Percentiles rank a stretch among this genome's conserved stretches.
Evolutionary conservation across 2,329 filamentous ascomycete species (phyloP).

Genomic region (Coniochaeta sp.): DNA sequence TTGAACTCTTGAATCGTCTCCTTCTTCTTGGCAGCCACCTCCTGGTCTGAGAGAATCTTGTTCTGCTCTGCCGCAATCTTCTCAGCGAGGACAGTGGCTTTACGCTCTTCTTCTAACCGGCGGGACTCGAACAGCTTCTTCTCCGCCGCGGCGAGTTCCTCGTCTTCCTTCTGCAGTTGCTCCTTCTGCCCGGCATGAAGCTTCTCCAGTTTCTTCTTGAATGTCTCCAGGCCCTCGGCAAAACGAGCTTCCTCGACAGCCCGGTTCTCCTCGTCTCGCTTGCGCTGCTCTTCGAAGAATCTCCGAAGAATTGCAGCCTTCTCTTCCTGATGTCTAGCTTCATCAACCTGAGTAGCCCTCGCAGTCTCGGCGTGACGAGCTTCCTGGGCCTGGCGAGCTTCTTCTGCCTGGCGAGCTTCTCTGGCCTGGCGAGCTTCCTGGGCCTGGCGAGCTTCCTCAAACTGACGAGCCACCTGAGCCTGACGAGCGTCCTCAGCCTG

Average conservation of each 20-base stretch:
- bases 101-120: no score
- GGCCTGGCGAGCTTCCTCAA: not conserved
- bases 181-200: not conserved
- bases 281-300: not conserved
- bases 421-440: not conserved
- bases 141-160: not conserved
- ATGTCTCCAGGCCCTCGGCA: not conserved
- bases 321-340: not conserved
- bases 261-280: not conserved
- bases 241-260: not conserved
- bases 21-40: not conserved
- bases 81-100: no score
- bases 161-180: not conserved
- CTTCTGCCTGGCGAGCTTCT: not conserved
- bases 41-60: not conserved
- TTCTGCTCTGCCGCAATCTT: not conserved
- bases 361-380: not conserved
- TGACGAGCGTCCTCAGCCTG: not conserved
- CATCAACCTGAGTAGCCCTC: not conserved
- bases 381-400: not conserved
- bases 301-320: not conserved
- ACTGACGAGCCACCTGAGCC: not conserved
- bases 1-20: not conserved
- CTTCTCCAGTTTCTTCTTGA: not conserved
- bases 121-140: not conserved